Conservation (phyloP, 2,329 filamentous ascomycete species). For the Metarhizium rileyi region DNA sequence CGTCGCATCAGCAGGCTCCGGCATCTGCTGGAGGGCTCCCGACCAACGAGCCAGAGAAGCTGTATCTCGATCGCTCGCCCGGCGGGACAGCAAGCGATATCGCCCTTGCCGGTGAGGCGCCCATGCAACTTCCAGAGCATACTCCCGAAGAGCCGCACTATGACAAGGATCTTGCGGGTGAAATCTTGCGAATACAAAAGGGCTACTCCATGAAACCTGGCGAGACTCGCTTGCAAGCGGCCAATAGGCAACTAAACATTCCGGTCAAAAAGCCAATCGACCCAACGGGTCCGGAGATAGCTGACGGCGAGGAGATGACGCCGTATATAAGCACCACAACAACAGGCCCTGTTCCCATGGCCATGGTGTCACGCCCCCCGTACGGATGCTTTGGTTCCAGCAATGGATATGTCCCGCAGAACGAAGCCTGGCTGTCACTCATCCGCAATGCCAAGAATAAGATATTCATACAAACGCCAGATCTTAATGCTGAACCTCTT, state of each 20-base stretch:
- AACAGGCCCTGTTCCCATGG: constrained; percentile 55
- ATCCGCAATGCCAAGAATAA: constrained; percentile 51
- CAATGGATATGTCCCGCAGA: constrained; percentile 58
- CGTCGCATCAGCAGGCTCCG: constrained; percentile 3
- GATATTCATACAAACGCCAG: constrained; percentile 72
- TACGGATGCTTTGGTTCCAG: constrained; percentile 54
- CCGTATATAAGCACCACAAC: constrained; percentile 44
- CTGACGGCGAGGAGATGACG: constrained; percentile 47
- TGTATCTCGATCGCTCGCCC: neutral
- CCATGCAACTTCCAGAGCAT: constrained; percentile 38
- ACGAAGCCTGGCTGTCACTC: constrained; percentile 63
- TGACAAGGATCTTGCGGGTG: constrained; percentile 48
- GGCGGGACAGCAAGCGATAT: neutral
- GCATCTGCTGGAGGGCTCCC: neutral
- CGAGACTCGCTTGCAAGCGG: constrained; percentile 47
- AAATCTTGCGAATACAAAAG: constrained; percentile 53
- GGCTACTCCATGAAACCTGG: constrained; percentile 37
- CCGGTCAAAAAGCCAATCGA: constrained; percentile 41
- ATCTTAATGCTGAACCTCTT: constrained; percentile 62
- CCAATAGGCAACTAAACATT: constrained; percentile 58
- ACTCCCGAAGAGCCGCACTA: constrained; percentile 52
- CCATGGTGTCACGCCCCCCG: constrained; percentile 59
- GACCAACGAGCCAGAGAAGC: neutral
- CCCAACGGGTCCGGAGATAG: constrained; percentile 43
- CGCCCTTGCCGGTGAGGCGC: neutral